phyloP scores from a whole-genome alignment of 768 basidiomycete species.

The Mycena latifolia region DNA sequence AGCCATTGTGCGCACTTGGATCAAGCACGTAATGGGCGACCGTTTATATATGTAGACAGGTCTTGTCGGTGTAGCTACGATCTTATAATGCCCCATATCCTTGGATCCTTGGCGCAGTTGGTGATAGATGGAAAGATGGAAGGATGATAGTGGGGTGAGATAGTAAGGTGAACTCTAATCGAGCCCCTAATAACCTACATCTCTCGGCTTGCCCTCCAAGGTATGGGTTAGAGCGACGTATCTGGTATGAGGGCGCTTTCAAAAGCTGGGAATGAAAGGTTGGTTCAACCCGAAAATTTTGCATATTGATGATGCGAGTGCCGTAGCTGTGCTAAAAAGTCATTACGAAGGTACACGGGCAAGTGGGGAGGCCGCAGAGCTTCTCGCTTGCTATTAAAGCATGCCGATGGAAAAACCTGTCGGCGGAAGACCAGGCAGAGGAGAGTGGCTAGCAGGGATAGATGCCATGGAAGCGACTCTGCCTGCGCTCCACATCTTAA shows the following conservation, averaged over 20 bases:
- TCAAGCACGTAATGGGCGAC: background rate
- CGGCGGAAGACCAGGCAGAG: background rate
- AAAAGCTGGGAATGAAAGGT: too few species aligned
- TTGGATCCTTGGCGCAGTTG: slow-evolving; percentile 1
- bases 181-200: too few species aligned
- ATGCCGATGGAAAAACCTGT: background rate
- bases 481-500: slow-evolving; percentile 1
- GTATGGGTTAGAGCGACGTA: too few species aligned
- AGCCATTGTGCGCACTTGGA: slow-evolving; percentile 24
- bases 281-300: too few species aligned
- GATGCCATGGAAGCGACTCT: background rate
- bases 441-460: background rate
- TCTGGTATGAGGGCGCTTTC: too few species aligned
- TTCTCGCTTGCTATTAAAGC: background rate
- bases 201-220: too few species aligned
- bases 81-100: background rate
- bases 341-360: background rate
- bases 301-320: slow-evolving; percentile 1
- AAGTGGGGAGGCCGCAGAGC: background rate
- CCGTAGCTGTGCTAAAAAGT: background rate
- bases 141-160: slow-evolving; percentile 10
- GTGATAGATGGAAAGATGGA: slow-evolving; percentile 23
- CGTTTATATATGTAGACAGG: slow-evolving; percentile 25
- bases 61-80: background rate
- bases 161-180: background rate